Base-by-base conservation (phyloP, 2,329 filamentous ascomycete genomes). In the Phaeosphaeriaceae sp. region DNA sequence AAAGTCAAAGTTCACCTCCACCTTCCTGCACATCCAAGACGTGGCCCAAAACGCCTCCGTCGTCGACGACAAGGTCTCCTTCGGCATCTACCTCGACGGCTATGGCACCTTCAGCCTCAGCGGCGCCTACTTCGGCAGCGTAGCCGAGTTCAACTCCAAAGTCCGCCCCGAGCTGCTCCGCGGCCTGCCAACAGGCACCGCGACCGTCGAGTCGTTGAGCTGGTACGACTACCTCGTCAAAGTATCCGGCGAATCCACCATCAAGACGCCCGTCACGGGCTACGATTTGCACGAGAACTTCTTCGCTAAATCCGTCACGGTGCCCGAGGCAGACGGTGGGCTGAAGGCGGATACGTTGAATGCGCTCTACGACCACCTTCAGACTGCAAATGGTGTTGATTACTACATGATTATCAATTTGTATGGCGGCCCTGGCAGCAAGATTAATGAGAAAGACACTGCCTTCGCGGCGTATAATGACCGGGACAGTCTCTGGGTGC, bases 211-310 rank as follows among this genome's bases (percentile, higher is more conserved):
- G 46, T 68, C 63, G 7, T 62, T 71, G 73, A 72, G 66, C 54
- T 77, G 73, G 72, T 76, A 78, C 54, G 66, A 73, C 48, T 78
- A 77, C 53, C 71, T 81, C 79, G 79, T 70, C 72, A 84, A 61
- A 79, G 78, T 72, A 3, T 73, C 71, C 13, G 73, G 69, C 58
- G 60, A 67, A 22, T 60, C 51, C 19, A 62, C 60, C 41, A 69
- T 78, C 62, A 67, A 59, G 22, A 66, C 57, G 17, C 73, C 75
- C 2, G 44, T 70, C 0, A 75, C 68, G 2, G 76, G 74, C 54
- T 79, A 78, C 62, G 67, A 73, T 54, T 61, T 72, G 21, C 76
- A 78, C 58, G 76, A 78, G 56, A 70, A 72, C 63, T 78, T 78
- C 69, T 79, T 78, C 63, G 75, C 77, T 56, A 79, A 78, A 53